Evolutionary conservation across 345 rosid species (phyloP).

Genomic region (Populus tremula): DNA sequence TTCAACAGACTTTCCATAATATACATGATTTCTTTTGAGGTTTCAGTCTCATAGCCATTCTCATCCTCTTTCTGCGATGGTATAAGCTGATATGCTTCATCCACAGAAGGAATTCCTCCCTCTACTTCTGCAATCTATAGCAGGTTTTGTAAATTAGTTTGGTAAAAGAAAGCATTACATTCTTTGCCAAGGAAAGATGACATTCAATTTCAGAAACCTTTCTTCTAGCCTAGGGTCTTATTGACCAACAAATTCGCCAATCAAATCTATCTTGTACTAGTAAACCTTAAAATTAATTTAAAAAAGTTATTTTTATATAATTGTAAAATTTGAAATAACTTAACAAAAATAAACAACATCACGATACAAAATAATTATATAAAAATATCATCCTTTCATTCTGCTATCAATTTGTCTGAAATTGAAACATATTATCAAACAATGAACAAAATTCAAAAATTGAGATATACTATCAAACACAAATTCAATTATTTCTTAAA

Average conservation of each 20-base stretch:
- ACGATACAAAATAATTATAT: too few relatives aligned
- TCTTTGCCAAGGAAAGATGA: neutral
- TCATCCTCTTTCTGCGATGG: slow-evolving; percentile 96
- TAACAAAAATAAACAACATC: too few relatives aligned
- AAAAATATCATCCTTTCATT: too few relatives aligned
- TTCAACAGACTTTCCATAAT: slow-evolving; percentile 64
- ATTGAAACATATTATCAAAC: too few relatives aligned
- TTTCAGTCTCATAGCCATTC: slow-evolving; percentile 92
- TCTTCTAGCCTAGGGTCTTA: slow-evolving; percentile 91
- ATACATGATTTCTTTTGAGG: slow-evolving; percentile 93
- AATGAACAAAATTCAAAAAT: too few relatives aligned
- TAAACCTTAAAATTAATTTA: too few relatives aligned
- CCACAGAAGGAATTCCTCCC: slow-evolving; percentile 94
- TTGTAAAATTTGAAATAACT: too few relatives aligned
- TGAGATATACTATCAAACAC: too few relatives aligned
- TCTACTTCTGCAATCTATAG: slow-evolving; percentile 92
- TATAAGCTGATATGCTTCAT: slow-evolving; percentile 87
- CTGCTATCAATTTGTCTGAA: too few relatives aligned
- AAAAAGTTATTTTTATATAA: too few relatives aligned
- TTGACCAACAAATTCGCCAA: slow-evolving; percentile 98
- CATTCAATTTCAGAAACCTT: slow-evolving; percentile 22
- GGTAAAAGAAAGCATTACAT: neutral
- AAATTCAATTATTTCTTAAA: too few relatives aligned
- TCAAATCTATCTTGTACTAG: slow-evolving; percentile 86
- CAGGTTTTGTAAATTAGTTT: slow-evolving; percentile 2